These are phyloP conservation scores for Phaeodactylum tricornutum DNA, from an alignment of 108 stramenopile genomes.

Conservation along the genomic window DNA sequence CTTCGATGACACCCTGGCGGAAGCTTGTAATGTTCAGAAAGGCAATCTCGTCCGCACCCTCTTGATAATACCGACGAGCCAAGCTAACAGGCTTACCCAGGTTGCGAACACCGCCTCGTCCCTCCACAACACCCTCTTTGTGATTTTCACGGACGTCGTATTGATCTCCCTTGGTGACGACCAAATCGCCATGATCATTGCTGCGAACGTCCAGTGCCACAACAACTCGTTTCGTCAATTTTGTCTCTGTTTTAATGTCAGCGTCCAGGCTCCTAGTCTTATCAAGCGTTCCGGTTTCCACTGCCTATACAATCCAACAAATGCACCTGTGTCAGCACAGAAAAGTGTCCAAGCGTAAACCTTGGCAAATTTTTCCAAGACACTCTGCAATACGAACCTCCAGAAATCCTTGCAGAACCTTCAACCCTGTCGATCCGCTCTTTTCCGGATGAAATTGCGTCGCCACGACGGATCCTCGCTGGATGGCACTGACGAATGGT, in stretches of 20 bases:
- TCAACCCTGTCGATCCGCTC: conserved; percentile 82
- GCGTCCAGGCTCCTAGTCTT: conserved; percentile 35
- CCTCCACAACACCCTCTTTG: conserved; percentile 44
- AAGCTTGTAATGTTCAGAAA: conserved; percentile 98
- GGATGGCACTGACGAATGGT: conserved; percentile 79
- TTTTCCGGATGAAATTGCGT: conserved; percentile 99
- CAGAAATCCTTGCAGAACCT: conserved; percentile 80
- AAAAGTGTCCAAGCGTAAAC: neutral
- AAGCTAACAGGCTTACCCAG: conserved; percentile 94
- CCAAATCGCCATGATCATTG: conserved; percentile 95
- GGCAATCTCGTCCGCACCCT: conserved; percentile 95
- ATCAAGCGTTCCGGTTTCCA: conserved; percentile 62
- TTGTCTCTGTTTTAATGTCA: conserved; percentile 30
- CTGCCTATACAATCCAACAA: conserved; percentile 25
- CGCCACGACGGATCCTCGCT: conserved; percentile 85
- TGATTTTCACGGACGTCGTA: conserved; percentile 95
- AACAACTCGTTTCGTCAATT: conserved; percentile 82
- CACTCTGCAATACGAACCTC: conserved; percentile 29
- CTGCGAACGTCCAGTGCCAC: conserved; percentile 93
- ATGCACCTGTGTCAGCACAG: neutral
- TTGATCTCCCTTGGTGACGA: conserved; percentile 98
- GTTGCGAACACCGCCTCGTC: conserved; percentile 91
- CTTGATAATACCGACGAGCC: conserved; percentile 87
- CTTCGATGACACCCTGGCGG: conserved; percentile 89
- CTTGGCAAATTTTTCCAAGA: neutral